Evolutionary conservation across 179 eudicot genomes (phyloP), one percentile per base, ranked within the genome.

Genomic region (Silene vulgaris): DNA sequence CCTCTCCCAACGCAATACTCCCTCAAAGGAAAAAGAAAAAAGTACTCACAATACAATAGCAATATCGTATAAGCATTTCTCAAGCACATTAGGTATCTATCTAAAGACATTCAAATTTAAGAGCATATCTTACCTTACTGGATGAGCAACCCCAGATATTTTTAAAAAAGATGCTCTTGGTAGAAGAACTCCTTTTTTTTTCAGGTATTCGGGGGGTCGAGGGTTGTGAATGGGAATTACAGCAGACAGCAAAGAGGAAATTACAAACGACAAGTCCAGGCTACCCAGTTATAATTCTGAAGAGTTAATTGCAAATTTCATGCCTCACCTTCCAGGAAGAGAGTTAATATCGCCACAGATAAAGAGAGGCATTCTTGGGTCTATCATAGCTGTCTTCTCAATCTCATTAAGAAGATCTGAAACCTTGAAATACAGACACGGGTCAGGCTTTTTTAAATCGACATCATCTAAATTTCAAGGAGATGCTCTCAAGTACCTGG

Each of bases 321-420:
- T 65, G 68, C 23, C 80, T 73, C 57, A 83, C 85, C 85, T 83
- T 74, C 61, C 74, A 59, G 85, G 85, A 56, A 43, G 3, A 69
- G 83, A 83, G 63, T 83, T 83, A 11, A 83, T 69, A 83, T 83
- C 85, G 70, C 85, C 85, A 71, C 83, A 83, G 19, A 83, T 77
- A 50, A 77, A 64, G 61, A 83, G 74, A 77, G 83, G 85, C 68
- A 57, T 83, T 56, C 17, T 71, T 70, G 60, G 59, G 69, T 75
- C 81, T 17, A 77, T 70, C 29, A 67, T 28, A 1, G 64, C 16
- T 9, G 63, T 74, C 79, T 80, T 80, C 73, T 77, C 83, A n/a
- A 80, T 75, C 67, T 80, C 81, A 65, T 21, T 77, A 48, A 83
- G 29, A 29, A 83, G 83, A 60, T 74, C 67, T 45, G 86, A 81